phyloP scores from a whole-genome alignment of 768 basidiomycete genomes.

The Rhodotorula graminis region DNA sequence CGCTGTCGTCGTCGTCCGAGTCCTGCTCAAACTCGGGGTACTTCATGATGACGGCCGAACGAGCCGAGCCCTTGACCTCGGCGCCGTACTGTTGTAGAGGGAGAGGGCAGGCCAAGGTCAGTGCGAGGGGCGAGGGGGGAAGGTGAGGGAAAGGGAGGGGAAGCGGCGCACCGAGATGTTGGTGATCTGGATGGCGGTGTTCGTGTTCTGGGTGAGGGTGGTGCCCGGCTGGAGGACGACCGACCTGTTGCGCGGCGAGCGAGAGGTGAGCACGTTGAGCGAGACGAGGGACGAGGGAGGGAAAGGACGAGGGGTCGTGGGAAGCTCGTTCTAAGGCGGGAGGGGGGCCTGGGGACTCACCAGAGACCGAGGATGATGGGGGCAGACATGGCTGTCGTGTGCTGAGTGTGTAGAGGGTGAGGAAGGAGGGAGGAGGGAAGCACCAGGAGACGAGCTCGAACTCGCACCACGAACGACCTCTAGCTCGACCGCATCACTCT shows the following conservation, averaged over 20 bases:
- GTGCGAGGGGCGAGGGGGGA: neutral
- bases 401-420: neutral
- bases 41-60: slow-evolving; percentile 37
- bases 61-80: slow-evolving; percentile 37
- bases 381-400: slow-evolving; percentile 2
- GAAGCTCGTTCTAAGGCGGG: neutral
- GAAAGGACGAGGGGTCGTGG: neutral
- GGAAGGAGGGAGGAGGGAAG: neutral
- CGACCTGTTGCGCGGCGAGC: slow-evolving; percentile 22
- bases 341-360: neutral
- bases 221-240: slow-evolving; percentile 37
- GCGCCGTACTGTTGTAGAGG: slow-evolving; percentile 28
- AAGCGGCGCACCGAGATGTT: slow-evolving; percentile 37
- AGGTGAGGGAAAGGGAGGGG: neutral
- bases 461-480: too few species aligned
- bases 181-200: slow-evolving; percentile 40
- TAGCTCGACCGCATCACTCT: too few species aligned
- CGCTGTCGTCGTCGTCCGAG: slow-evolving; percentile 49
- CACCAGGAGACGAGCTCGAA: neutral
- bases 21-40: slow-evolving; percentile 65
- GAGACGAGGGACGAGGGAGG: neutral
- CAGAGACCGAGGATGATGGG: slow-evolving; percentile 39
- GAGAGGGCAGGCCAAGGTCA: neutral
- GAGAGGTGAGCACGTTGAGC: slow-evolving; percentile 2
- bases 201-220: slow-evolving; percentile 33